phyloP scores from a whole-genome alignment of 2,329 filamentous ascomycete species.

The Xylaria sp. region DNA sequence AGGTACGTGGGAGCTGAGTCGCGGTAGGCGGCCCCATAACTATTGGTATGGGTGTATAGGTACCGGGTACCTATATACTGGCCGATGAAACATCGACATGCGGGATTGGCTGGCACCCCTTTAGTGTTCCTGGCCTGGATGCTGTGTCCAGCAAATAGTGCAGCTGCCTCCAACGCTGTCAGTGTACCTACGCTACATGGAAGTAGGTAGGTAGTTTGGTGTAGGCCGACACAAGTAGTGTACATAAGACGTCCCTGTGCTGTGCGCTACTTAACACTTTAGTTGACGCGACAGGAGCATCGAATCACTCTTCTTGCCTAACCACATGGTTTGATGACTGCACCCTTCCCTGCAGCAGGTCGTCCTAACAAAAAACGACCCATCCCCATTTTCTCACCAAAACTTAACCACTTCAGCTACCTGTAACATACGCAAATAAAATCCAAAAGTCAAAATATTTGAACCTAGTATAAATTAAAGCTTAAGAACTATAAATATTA shows the following conservation, averaged over 20 bases:
- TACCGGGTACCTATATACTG: neutral
- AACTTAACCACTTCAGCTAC: too few relatives aligned
- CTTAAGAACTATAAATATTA: too few relatives aligned
- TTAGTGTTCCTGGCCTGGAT: too few relatives aligned
- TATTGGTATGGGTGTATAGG: too few relatives aligned
- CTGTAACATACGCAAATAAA: too few relatives aligned
- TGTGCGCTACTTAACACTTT: neutral
- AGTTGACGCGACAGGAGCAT: neutral
- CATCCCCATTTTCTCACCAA: too few relatives aligned
- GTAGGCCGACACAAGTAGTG: neutral
- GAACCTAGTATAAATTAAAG: too few relatives aligned
- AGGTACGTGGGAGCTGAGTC: slow-evolving; percentile 11
- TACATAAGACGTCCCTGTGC: neutral
- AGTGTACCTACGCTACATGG: neutral
- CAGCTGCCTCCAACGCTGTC: neutral
- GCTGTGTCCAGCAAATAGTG: neutral
- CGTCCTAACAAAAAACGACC: too few relatives aligned
- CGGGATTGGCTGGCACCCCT: neutral
- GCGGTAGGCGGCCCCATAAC: neutral
- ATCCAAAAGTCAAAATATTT: too few relatives aligned
- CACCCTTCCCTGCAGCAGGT: neutral
- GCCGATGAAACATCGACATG: neutral
- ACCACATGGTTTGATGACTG: neutral
- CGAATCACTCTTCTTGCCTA: neutral
- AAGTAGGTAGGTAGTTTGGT: neutral